Conservation (phyloP, 495 filamentous ascomycete genomes). For the Cudoniella acicularis region DNA sequence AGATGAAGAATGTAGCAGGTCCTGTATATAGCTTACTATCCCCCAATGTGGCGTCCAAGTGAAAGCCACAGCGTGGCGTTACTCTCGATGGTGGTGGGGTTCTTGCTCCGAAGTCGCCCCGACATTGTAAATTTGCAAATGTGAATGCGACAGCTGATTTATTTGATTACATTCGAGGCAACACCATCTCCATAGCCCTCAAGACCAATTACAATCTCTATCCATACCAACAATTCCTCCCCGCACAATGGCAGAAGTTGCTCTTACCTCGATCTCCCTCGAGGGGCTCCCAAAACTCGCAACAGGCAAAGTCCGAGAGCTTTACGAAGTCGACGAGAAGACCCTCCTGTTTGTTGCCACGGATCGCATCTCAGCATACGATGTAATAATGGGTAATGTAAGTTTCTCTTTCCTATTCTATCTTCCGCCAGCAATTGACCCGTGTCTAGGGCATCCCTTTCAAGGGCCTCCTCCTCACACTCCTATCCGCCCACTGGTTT, state of each 20-base stretch:
- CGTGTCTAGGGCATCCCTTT: conserved; percentile 63
- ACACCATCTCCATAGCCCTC: background rate
- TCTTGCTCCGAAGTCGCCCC: background rate
- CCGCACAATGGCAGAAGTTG: conserved; percentile 6
- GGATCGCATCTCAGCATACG: conserved; percentile 92
- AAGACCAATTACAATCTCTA: background rate
- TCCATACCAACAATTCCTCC: background rate
- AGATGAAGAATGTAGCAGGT: no score
- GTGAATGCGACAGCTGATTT: background rate
- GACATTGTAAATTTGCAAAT: background rate
- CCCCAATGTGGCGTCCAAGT: background rate
- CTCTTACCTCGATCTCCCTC: conserved; percentile 14
- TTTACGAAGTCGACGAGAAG: conserved; percentile 70
- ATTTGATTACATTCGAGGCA: background rate
- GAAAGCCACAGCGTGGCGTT: background rate
- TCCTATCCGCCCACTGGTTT: conserved; percentile 86
- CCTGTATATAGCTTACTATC: no score
- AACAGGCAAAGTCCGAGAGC: conserved; percentile 73
- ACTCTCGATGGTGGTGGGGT: background rate
- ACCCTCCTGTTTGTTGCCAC: conserved; percentile 85
- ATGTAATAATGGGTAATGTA: conserved; percentile 87
- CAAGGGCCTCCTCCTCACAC: conserved; percentile 83
- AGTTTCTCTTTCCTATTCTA: conserved; percentile 7
- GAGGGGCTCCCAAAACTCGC: conserved; percentile 33
- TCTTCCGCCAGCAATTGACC: background rate